Conservation (phyloP, 495 filamentous ascomycete genomes). For the Chaetomidium leptoderma region DNA sequence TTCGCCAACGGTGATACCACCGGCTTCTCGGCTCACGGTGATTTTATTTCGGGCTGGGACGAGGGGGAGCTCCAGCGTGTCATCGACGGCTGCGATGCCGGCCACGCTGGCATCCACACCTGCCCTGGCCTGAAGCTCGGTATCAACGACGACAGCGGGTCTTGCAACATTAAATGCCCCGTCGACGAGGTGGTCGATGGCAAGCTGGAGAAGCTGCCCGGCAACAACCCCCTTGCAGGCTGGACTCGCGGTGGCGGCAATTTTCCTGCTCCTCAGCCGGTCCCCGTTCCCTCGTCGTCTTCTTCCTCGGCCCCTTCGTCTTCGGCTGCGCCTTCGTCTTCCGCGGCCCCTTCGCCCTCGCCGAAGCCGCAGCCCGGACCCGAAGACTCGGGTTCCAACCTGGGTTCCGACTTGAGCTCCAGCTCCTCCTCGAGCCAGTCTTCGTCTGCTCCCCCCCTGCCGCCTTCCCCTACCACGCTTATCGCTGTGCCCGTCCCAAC, state of each 20-base stretch:
- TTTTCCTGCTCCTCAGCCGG: constrained; percentile 21
- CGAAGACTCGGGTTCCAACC: background rate
- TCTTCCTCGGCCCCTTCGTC: too few relatives aligned
- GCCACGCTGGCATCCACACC: constrained; percentile 48
- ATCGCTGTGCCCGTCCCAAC: constrained; percentile 3
- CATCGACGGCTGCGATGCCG: constrained; percentile 56
- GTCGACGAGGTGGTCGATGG: constrained; percentile 32
- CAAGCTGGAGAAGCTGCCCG: constrained; percentile 48
- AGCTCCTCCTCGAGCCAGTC: background rate
- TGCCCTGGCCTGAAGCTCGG: constrained; percentile 50
- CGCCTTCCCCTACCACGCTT: constrained; percentile 14
- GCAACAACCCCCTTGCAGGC: constrained; percentile 51
- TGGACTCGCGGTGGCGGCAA: constrained; percentile 32
- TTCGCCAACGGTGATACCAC: constrained; percentile 57
- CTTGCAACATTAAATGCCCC: constrained; percentile 48
- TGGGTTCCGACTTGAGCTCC: background rate
- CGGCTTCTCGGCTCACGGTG: constrained; percentile 59
- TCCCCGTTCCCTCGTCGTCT: constrained; percentile 18
- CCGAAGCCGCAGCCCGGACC: background rate
- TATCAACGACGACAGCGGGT: constrained; percentile 36
- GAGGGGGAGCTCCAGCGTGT: constrained; percentile 54
- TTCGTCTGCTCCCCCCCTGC: background rate
- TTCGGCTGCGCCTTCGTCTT: constrained; percentile 10
- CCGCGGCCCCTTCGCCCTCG: constrained; percentile 5
- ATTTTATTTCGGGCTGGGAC: constrained; percentile 75